A percentile compares a stretch with the other conserved stretches of the same genome.
Conservation (phyloP, 305 asterid genomes). For the Fraxinus sp. region DNA sequence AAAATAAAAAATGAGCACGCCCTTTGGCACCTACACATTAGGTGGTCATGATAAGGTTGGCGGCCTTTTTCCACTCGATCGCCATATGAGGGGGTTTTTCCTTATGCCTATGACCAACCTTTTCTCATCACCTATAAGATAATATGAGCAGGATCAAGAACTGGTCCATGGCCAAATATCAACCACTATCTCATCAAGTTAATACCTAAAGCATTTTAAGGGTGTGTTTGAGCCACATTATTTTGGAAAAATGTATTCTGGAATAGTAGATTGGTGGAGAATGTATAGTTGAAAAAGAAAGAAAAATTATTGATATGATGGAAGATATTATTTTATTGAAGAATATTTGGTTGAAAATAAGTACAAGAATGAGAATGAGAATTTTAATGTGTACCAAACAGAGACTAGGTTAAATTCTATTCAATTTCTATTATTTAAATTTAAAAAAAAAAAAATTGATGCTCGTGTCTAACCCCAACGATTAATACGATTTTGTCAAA, state of each 20-base stretch:
- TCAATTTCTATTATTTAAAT: not conserved
- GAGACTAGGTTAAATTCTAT: not conserved
- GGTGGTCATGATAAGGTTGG: not conserved
- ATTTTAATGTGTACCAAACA: no score
- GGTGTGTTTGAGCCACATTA: no score
- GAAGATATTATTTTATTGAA: no score
- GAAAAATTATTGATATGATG: no score
- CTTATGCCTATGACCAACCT: not conserved
- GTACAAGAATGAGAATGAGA: no score
- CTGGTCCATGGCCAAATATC: not conserved
- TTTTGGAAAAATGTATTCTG: no score
- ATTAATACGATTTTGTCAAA: not conserved
- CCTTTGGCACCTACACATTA: not conserved
- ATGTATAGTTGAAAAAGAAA: no score
- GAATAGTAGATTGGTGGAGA: no score
- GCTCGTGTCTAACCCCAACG: not conserved
- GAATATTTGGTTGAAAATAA: no score
- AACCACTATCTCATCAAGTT: constrained; percentile 5
- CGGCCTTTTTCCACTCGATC: not conserved
- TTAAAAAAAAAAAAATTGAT: not conserved
- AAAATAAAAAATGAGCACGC: not conserved
- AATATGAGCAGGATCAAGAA: constrained; percentile 22
- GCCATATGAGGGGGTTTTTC: not conserved
- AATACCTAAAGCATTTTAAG: not conserved
- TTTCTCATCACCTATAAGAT: constrained; percentile 30